A percentile compares a stretch with the other conserved stretches of the same genome.
These are phyloP conservation scores for Quercus rubra DNA, from an alignment of 306 rosid species.

Conservation along the genomic window DNA sequence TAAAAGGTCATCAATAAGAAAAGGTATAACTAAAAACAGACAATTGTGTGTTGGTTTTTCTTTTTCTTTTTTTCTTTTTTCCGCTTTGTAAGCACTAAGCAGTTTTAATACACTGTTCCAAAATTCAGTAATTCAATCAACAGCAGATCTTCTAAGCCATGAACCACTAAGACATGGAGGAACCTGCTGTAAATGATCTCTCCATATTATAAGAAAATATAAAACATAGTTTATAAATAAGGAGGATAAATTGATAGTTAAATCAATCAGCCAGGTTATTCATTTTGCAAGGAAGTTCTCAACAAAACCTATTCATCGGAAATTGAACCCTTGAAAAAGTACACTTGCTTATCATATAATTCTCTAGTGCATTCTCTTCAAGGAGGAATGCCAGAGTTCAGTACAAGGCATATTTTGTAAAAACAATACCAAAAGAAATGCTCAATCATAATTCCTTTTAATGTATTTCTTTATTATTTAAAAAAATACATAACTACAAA, in stretches of 20 bases:
- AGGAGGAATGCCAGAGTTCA: neutral
- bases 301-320: neutral
- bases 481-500: neutral
- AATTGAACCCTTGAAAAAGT: neutral
- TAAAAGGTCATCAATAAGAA: neutral
- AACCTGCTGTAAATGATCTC: neutral
- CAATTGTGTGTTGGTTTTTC: neutral
- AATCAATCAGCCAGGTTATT: neutral
- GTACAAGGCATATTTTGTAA: neutral
- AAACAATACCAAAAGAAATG: neutral
- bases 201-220: neutral
- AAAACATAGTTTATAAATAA: neutral
- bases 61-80: too few species aligned
- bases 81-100: neutral
- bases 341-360: neutral
- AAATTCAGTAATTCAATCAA: neutral
- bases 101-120: neutral
- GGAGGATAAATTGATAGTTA: neutral
- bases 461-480: neutral
- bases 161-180: neutral
- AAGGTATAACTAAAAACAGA: neutral
- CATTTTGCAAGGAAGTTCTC: neutral
- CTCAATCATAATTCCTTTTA: neutral
- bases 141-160: neutral
- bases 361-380: neutral